A percentile compares a stretch with the other conserved stretches of the same genome.
phyloP scores from a whole-genome alignment of 2,329 filamentous ascomycete species.

The Hyphodiscus sp. region DNA sequence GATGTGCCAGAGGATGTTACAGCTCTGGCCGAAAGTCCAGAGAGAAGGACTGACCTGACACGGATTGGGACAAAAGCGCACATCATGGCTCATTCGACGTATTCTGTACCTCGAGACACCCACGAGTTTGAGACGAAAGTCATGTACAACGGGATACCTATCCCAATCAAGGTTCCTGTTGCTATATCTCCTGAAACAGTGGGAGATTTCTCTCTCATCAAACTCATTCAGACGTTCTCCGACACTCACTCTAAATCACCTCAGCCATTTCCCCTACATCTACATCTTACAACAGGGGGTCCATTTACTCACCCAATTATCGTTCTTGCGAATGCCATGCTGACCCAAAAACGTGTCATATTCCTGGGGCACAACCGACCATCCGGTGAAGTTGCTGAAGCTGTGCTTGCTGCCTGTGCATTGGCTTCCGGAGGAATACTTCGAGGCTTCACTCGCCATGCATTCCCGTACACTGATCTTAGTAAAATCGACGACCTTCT shows the following conservation, averaged over 20 bases:
- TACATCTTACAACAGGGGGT: conserved; percentile 89
- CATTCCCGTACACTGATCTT: conserved; percentile 95
- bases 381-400: conserved; percentile 92
- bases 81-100: conserved; percentile 52
- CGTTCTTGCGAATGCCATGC: conserved; percentile 84
- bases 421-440: conserved; percentile 88
- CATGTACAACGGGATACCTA: conserved; percentile 91
- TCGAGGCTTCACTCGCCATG: conserved; percentile 88
- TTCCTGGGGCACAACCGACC: conserved; percentile 94
- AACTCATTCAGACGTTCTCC: conserved; percentile 92
- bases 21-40: conserved; percentile 43
- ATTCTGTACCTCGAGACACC: conserved; percentile 82
- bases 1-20: conserved; percentile 35
- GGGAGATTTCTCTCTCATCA: conserved; percentile 94
- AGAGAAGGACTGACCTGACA: conserved; percentile 31
- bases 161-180: conserved; percentile 93
- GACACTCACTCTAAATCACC: conserved; percentile 74
- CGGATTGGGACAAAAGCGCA: conserved; percentile 58
- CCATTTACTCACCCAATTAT: conserved; percentile 89
- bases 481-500: conserved; percentile 96
- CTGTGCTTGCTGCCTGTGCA: conserved; percentile 94
- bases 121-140: conserved; percentile 97
- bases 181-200: conserved; percentile 93
- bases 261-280: conserved; percentile 78
- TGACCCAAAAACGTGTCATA: conserved; percentile 94